phyloP scores from a whole-genome alignment of 176 grass and related monocot species.

The Olyra latifolia region DNA sequence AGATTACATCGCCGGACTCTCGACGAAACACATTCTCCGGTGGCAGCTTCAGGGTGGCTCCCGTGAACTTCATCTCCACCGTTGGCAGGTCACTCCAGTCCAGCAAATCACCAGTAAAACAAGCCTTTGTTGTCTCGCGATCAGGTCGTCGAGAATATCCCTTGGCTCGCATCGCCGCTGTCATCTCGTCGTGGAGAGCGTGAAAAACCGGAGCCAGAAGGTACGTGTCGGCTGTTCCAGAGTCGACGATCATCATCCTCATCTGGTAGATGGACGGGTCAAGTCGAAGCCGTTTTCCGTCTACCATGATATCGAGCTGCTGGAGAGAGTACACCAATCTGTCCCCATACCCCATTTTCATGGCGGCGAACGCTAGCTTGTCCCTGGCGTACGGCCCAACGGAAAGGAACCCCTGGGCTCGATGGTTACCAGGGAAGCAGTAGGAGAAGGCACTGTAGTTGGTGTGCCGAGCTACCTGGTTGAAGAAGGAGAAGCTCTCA shows the following conservation, averaged over 20 bases:
- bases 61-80: slow-evolving; percentile 32
- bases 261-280: neutral
- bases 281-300: slow-evolving; percentile 12
- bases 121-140: neutral
- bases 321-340: slow-evolving; percentile 4
- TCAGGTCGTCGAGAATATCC: neutral
- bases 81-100: slow-evolving; percentile 15
- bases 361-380: neutral
- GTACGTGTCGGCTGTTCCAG: slow-evolving; percentile 7
- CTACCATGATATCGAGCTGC: slow-evolving; percentile 18
- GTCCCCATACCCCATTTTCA: neutral
- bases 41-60: slow-evolving; percentile 25
- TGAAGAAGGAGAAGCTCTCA: slow-evolving; percentile 30
- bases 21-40: slow-evolving; percentile 25
- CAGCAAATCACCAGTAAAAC: neutral
- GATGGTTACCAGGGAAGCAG: slow-evolving; percentile 29
- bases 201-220: slow-evolving; percentile 19
- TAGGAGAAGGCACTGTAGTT: slow-evolving; percentile 34
- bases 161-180: slow-evolving; percentile 13
- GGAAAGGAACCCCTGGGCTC: slow-evolving; percentile 10
- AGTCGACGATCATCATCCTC: slow-evolving; percentile 9
- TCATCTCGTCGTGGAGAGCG: neutral
- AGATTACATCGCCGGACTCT: neutral
- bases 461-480: slow-evolving; percentile 10
- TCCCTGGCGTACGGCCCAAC: neutral